phyloP scores from a whole-genome alignment of 225 moss, liverwort and hornwort species.

The Physcomitrellopsis africana region DNA sequence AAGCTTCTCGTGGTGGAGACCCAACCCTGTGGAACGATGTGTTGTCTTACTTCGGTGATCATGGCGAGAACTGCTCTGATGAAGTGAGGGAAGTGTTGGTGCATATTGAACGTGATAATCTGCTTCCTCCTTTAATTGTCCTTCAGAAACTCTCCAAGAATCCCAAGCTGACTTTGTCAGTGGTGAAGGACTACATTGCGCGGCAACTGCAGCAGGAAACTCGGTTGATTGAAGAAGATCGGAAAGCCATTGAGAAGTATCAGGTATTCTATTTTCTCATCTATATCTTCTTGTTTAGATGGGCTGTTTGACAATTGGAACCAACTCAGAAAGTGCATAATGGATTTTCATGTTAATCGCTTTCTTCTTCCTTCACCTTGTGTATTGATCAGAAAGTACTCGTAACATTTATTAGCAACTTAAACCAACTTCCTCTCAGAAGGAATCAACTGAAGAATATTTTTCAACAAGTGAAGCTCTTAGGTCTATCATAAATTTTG shows the following conservation, averaged over 20 bases:
- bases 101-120: conserved; percentile 85
- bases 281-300: neutral
- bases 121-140: conserved; percentile 91
- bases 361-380: neutral
- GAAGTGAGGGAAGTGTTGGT: conserved; percentile 93
- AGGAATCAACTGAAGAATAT: too few relatives aligned
- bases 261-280: conserved; percentile 53
- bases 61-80: conserved; percentile 90
- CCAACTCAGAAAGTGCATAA: neutral
- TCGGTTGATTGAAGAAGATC: conserved; percentile 87
- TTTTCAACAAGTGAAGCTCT: too few relatives aligned
- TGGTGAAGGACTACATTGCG: conserved; percentile 94
- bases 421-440: too few relatives aligned
- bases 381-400: neutral
- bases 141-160: conserved; percentile 93
- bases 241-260: conserved; percentile 93
- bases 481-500: too few relatives aligned
- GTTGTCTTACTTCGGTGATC: conserved; percentile 91
- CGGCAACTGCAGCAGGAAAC: conserved; percentile 92
- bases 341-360: neutral
- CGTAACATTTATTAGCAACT: neutral
- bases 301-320: neutral
- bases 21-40: conserved; percentile 93
- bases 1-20: conserved; percentile 87
- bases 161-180: conserved; percentile 79